Evolutionary conservation across 2,329 filamentous ascomycete genomes (phyloP), one percentile per base, ranked within the genome.

Genomic region (Grosmannia serpens): DNA sequence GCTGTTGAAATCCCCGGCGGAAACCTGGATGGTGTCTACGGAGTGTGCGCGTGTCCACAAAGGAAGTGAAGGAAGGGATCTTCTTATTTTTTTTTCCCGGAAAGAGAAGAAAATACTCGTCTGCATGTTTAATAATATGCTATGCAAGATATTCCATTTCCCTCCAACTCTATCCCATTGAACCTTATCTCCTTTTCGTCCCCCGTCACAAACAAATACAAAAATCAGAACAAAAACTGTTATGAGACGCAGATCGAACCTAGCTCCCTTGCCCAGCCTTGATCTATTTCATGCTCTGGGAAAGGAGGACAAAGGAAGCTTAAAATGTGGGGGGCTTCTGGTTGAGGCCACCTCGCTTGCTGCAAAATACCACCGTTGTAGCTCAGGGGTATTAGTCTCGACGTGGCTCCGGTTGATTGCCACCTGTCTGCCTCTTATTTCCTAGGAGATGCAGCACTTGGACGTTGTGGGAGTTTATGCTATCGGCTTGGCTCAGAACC

Each of bases 21-120:
- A 75, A 77, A 74, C 57, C 62, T 59, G 62, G 62, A 74, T 75
- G 80, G 80, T 83, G 80, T 83, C 79, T 81, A 77, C 73, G 80
- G 80, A 82, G 80, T 82, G 75, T 79, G 80, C 82, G 80, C 82
- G 74, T 56, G 54, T 56, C 41, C 70, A 79, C 78, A 53, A 56
- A 41, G 55, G 53, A 52, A 51, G 26, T 29, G 52, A 46, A 24
- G 46, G 57, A 55, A 55, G 53, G 57, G 59, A 60, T 57, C 51
- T 57, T 57, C 46, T 56, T 56, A 11, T 31, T 61, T 58, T 59
- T 58, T 60, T 58, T 54, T 58, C 29, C 51, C 52, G 26, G 53
- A 53, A 58, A 31, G 53, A 53, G 56, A 59, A 52, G 52, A 61
- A 55, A 61, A 61, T 46, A 46, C 47, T 55, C 54, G 53, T 58